Percentiles rank a stretch among this genome's conserved stretches.
Evolutionary conservation across 768 basidiomycete genomes (phyloP).

Genomic region (Zangia roseola): DNA sequence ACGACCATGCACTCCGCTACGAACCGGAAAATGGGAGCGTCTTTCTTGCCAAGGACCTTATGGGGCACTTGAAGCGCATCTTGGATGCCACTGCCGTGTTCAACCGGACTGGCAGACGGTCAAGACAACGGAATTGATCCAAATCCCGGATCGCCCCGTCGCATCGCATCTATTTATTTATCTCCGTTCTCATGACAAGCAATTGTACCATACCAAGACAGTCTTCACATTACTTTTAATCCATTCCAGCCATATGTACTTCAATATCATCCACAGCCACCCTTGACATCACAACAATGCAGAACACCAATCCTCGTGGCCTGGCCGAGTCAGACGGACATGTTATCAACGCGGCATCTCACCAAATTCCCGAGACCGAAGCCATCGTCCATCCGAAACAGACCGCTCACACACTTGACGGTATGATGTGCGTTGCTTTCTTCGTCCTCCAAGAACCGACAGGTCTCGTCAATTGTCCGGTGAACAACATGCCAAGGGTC

Average conservation of each 20-base stretch:
- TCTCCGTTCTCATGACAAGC: conserved; percentile 1
- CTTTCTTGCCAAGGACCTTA: conserved; percentile 51
- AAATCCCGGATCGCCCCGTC: background rate
- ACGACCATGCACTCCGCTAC: conserved; percentile 47
- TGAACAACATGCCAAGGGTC: conserved; percentile 19
- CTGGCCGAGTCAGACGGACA: background rate
- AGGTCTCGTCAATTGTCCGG: conserved; percentile 18
- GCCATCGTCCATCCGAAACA: conserved; percentile 5
- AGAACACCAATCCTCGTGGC: background rate
- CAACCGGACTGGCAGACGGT: conserved; percentile 9
- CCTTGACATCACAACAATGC: background rate
- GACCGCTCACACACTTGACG: background rate
- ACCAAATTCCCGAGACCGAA: conserved; percentile 5
- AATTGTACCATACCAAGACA: conserved; percentile 21
- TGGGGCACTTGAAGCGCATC: conserved; percentile 28
- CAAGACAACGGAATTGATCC: conserved; percentile 13
- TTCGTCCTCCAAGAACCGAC: conserved; percentile 18
- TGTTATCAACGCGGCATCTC: conserved; percentile 2
- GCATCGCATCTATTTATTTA: conserved; percentile 5
- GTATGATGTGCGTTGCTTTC: background rate
- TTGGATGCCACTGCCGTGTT: conserved; percentile 25
- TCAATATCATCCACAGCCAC: background rate
- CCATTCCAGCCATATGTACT: background rate
- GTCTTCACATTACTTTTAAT: background rate
- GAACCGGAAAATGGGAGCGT: conserved; percentile 61